Base-by-base conservation (phyloP, 192 early-diverging fungal genomes). In the Coemansia sp. region DNA sequence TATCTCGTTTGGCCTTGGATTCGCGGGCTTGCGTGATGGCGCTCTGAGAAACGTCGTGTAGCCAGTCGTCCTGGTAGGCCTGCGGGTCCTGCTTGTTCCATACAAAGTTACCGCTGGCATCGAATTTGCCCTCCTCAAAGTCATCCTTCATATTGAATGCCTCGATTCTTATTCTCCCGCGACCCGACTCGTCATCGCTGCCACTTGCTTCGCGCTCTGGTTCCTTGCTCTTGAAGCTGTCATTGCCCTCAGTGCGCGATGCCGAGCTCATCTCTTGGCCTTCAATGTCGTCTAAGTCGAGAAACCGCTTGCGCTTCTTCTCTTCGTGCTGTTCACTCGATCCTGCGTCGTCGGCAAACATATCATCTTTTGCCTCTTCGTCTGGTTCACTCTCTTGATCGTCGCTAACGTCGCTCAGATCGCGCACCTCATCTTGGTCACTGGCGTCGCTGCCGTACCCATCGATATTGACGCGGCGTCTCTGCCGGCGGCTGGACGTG, bases 141-240 rank as follows among this genome's bases (percentile, higher is more conserved):
- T 92, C 91, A 9, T 85, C 74, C n/a, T 83, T 83, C 89, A 94
- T 92, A 59, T 90, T 87, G 61, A 92, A 92, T 1, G 89, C 89
- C 62, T 88, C 85, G 13, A 92, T 72, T 35, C 56, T 68, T 0
- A 58, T 47, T 20, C 21, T 64, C 36, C 37, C 66, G 4, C 56
- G 50, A 13, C 42, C 59, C 11, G 59, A 36, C 28, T 71, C 45
- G 20, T 59, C 56, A 2, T 25, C 53, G n/a, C 18, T 38, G 3
- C 10, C 57, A 12, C 16, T 10, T 21, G 47, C 18, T 0, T 61
- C 41, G 6, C 59, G 25, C 45, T 23, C 28, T 23, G 35, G 41
- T 12, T n/a, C n/a, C 34, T 45, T 62, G 18, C 31, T 61, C 38
- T 38, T 43, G 39, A 6, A 45, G 7, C 47, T n/a, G 13, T 3